Conservation (phyloP, 2,329 filamentous ascomycete species). For the Fusarium continuum region DNA sequence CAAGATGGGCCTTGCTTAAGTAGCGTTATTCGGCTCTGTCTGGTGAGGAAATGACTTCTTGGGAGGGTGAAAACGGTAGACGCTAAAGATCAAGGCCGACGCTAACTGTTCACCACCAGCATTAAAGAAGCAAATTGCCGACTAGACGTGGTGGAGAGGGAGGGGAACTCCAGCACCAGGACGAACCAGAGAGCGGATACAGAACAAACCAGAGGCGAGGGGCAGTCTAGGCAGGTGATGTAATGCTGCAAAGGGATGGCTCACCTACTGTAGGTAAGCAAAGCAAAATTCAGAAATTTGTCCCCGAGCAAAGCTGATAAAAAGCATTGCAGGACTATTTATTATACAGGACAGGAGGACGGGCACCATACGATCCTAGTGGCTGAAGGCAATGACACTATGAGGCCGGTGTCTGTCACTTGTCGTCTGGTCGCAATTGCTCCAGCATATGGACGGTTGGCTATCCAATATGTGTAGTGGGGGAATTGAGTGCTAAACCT, state of each 20-base stretch:
- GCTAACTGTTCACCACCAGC: conserved; percentile 27
- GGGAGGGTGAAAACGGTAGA: conserved; percentile 15
- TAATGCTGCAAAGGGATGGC: conserved; percentile 11
- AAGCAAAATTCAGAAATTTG: conserved; percentile 10
- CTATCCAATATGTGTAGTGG: conserved; percentile 1
- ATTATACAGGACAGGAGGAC: neutral
- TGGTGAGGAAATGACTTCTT: conserved; percentile 16
- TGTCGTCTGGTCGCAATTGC: neutral
- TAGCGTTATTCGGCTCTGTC: conserved; percentile 7
- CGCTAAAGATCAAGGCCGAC: conserved; percentile 26
- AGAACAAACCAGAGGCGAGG: neutral
- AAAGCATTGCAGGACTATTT: neutral
- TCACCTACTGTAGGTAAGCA: neutral
- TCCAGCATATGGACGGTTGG: neutral
- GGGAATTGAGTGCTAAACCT: neutral
- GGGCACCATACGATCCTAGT: neutral
- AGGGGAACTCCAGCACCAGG: neutral
- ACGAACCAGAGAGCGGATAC: neutral
- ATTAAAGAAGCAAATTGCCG: conserved; percentile 32
- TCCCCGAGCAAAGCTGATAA: neutral
- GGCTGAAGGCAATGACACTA: conserved; percentile 1
- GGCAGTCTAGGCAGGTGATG: conserved; percentile 28
- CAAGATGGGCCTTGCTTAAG: neutral
- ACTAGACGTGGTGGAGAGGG: conserved; percentile 1
- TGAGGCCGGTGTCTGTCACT: conserved; percentile 1